A percentile compares a stretch with the other conserved stretches of the same genome.
phyloP scores from a whole-genome alignment of 2,329 filamentous ascomycete species.

The Colletotrichum sp. region DNA sequence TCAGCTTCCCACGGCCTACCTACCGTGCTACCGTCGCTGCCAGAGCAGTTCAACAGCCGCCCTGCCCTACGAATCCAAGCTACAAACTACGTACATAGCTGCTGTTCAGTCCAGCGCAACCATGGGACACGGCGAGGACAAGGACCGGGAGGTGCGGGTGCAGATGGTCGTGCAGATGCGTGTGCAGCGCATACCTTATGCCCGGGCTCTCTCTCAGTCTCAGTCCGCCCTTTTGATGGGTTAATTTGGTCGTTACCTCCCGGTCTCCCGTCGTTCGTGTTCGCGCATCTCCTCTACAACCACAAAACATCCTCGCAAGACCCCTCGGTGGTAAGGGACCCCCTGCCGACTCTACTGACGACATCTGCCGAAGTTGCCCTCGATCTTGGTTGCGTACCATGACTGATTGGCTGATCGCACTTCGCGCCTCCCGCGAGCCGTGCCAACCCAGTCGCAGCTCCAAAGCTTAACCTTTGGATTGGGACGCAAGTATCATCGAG shows the following conservation, averaged over 20 bases:
- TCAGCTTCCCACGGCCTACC: not conserved
- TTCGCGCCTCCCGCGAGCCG: not conserved
- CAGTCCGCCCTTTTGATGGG: not conserved
- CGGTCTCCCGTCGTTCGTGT: not conserved
- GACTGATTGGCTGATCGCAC: not conserved
- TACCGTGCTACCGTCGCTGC: not conserved
- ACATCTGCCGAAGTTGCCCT: not conserved
- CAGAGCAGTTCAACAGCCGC: not conserved
- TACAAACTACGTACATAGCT: not conserved
- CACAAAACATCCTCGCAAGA: not conserved
- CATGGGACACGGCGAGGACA: not conserved
- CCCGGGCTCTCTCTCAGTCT: not conserved
- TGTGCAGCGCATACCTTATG: not conserved
- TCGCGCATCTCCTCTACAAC: not conserved
- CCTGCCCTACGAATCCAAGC: not conserved
- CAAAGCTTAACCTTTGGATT: conserved; percentile 15
- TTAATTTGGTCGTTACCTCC: not conserved
- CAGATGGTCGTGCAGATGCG: not conserved
- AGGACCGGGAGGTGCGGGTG: conserved; percentile 1
- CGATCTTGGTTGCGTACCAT: not conserved
- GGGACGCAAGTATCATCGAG: not conserved
- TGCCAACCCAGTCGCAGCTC: conserved; percentile 7
- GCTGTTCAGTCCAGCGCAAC: not conserved
- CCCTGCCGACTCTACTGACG: not conserved
- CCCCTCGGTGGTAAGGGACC: not conserved